Evolutionary conservation across 2,329 filamentous ascomycete genomes (phyloP).

Genomic region (Sarocladiaceae sp.): DNA sequence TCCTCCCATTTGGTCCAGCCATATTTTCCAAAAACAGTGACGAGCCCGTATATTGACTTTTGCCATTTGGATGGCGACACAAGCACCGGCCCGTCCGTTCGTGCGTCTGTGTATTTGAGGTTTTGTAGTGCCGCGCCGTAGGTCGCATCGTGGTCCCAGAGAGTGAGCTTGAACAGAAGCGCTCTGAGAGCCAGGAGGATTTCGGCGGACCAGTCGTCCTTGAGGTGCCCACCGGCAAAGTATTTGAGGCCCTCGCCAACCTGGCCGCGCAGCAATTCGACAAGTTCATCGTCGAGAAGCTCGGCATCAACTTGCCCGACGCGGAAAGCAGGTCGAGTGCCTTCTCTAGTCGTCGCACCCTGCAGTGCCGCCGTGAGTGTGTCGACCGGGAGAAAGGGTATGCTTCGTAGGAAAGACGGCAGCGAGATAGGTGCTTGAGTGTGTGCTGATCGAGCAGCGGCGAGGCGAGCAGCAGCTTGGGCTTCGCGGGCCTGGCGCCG

Average conservation of each 20-base stretch:
- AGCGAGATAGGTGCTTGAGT: constrained; percentile 49
- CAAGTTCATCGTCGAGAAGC: constrained; percentile 85
- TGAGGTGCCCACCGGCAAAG: constrained; percentile 65
- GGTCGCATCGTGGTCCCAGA: constrained; percentile 94
- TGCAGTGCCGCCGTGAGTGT: constrained; percentile 61
- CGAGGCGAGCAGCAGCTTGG: constrained; percentile 51
- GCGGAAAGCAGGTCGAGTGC: constrained; percentile 78
- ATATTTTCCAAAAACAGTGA: constrained; percentile 84
- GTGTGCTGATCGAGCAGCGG: constrained; percentile 41
- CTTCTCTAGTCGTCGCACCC: constrained; percentile 63
- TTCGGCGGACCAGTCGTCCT: constrained; percentile 83
- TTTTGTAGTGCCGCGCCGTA: constrained; percentile 94
- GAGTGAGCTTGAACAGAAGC: constrained; percentile 84
- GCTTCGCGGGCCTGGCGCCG: constrained; percentile 72
- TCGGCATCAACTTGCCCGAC: constrained; percentile 96
- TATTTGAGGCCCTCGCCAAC: constrained; percentile 85
- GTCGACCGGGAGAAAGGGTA: constrained; percentile 47
- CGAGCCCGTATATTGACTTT: constrained; percentile 74
- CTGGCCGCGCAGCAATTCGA: constrained; percentile 78
- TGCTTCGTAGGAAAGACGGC: constrained; percentile 23
- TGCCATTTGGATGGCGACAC: constrained; percentile 72
- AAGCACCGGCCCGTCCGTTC: constrained; percentile 55
- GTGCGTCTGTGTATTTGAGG: constrained; percentile 80
- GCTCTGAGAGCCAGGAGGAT: constrained; percentile 72
- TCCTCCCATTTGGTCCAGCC: constrained; percentile 89